These are phyloP conservation scores for Pyrenophora tritici-repentis DNA, from an alignment of 2,329 filamentous ascomycete species.

Conservation along the genomic window DNA sequence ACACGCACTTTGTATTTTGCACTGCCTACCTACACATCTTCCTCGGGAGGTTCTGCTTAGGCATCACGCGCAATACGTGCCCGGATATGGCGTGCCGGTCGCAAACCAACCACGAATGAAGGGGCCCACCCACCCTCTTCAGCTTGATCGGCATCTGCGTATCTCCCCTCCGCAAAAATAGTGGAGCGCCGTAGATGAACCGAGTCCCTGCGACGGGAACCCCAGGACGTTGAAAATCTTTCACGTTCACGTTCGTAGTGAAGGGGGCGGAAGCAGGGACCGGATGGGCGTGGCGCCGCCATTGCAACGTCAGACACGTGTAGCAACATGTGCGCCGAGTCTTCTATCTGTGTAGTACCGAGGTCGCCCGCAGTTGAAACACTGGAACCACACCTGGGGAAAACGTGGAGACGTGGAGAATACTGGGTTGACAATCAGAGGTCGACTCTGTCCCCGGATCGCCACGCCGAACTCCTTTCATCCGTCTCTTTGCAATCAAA, in stretches of 20 bases:
- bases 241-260: background rate
- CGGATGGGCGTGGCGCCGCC: conserved; percentile 1
- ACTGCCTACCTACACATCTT: background rate
- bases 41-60: background rate
- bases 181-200: conserved; percentile 23
- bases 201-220: conserved; percentile 14
- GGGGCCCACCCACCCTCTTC: conserved; percentile 10
- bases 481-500: conserved; percentile 10
- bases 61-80: background rate
- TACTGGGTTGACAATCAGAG: background rate
- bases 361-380: background rate
- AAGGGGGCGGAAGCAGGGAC: conserved; percentile 1
- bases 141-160: conserved; percentile 6
- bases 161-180: conserved; percentile 18
- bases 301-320: background rate
- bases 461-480: conserved; percentile 1
- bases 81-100: conserved; percentile 10
- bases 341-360: background rate
- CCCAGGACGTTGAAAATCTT: conserved; percentile 12
- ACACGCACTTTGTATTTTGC: background rate
- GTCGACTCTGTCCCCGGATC: conserved; percentile 2
- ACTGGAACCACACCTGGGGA: conserved; percentile 4
- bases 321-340: conserved; percentile 5
- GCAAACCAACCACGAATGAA: conserved; percentile 8
- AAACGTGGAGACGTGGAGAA: conserved; percentile 13